A percentile compares a stretch with the other conserved stretches of the same genome.
These are phyloP conservation scores for Pythium aphanidermatum DNA, from an alignment of 352 stramenopile genomes.

Conservation along the genomic window DNA sequence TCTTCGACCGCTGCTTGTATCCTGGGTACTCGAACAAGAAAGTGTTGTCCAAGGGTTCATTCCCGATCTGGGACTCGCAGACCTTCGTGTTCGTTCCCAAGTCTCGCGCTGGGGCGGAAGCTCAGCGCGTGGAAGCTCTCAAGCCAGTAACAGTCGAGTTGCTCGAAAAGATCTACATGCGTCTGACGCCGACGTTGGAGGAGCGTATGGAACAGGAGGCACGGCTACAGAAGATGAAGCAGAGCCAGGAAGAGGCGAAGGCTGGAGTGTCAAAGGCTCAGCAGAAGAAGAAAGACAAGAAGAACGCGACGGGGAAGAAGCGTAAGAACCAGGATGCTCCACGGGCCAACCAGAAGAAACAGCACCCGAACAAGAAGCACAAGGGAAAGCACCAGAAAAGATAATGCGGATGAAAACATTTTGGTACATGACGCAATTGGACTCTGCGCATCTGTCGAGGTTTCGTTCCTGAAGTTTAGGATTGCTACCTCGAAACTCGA, in stretches of 20 bases:
- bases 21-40: constrained; percentile 95
- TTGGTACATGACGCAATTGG: not conserved
- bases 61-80: constrained; percentile 95
- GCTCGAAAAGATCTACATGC: constrained; percentile 58
- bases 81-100: constrained; percentile 89
- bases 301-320: constrained; percentile 20
- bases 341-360: constrained; percentile 34
- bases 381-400: constrained; percentile 22
- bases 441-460: constrained; percentile 2
- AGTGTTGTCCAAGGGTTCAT: constrained; percentile 92
- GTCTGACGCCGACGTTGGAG: constrained; percentile 54
- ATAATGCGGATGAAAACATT: constrained; percentile 3
- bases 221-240: constrained; percentile 22
- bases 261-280: not conserved
- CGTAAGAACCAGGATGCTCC: constrained; percentile 11
- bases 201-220: constrained; percentile 31
- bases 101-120: constrained; percentile 14
- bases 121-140: constrained; percentile 15
- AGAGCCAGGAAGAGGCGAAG: constrained; percentile 27
- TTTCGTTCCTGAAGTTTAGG: not conserved
- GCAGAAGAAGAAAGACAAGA: constrained; percentile 19
- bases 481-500: not conserved
- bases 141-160: constrained; percentile 49
- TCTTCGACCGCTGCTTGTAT: constrained; percentile 92
- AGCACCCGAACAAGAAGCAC: constrained; percentile 15